Evolutionary conservation across 1,284 basidiomycete species (phyloP).

Genomic region (Mycena sp.): DNA sequence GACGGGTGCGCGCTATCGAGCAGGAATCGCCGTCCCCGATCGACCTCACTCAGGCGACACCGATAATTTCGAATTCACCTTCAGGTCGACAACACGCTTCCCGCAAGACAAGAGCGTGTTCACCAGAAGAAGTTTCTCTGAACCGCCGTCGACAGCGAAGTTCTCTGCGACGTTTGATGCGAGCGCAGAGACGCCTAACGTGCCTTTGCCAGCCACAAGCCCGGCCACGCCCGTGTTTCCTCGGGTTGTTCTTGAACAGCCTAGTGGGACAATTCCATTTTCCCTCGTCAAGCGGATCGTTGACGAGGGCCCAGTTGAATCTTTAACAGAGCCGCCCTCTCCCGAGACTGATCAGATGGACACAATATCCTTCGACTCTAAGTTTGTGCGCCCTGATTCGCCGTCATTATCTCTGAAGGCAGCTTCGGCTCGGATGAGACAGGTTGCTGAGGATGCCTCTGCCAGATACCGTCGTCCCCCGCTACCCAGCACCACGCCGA

Average conservation of each 20-base stretch:
- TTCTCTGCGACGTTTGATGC: conserved; percentile 3
- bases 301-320: neutral
- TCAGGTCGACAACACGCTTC: conserved; percentile 34
- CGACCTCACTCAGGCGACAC: conserved; percentile 14
- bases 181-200: neutral
- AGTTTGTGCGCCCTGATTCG: too few relatives aligned
- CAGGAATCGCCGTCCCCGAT: conserved; percentile 6
- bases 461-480: conserved; percentile 45
- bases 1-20: conserved; percentile 23
- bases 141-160: conserved; percentile 16
- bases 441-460: neutral
- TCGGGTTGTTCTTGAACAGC: conserved; percentile 36
- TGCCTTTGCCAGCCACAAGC: conserved; percentile 13
- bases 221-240: conserved; percentile 19
- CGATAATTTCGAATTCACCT: conserved; percentile 47
- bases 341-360: too few relatives aligned
- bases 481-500: conserved; percentile 43
- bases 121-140: conserved; percentile 21
- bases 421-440: too few relatives aligned
- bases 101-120: conserved; percentile 7
- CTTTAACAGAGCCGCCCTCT: too few relatives aligned
- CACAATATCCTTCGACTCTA: too few relatives aligned
- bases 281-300: conserved; percentile 32
- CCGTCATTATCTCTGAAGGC: too few relatives aligned
- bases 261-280: conserved; percentile 42